These are phyloP conservation scores for Rhizopus microsporus DNA, from an alignment of 371 early-diverging fungal species.

Conservation along the genomic window DNA sequence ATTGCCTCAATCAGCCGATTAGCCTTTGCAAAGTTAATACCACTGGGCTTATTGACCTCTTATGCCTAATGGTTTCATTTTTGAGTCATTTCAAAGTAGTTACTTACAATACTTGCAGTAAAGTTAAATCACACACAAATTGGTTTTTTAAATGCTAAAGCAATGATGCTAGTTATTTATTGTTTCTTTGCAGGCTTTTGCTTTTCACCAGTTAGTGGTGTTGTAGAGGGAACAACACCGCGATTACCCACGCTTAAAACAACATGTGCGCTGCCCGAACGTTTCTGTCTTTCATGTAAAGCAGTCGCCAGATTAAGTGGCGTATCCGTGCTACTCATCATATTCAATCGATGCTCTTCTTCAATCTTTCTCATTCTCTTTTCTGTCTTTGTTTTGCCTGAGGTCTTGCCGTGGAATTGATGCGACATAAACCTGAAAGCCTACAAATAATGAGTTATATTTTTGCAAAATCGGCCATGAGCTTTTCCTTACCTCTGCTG, in stretches of 20 bases:
- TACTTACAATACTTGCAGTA: no score
- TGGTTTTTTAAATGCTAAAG: no score
- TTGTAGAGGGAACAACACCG: slow-evolving; percentile 44
- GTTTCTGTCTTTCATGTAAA: slow-evolving; percentile 73
- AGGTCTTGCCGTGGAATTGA: slow-evolving; percentile 92
- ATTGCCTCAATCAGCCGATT: no score
- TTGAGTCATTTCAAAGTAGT: no score
- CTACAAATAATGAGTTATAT: slow-evolving; percentile 24
- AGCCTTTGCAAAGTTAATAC: no score
- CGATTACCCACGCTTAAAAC: slow-evolving; percentile 83
- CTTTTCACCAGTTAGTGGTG: slow-evolving; percentile 4
- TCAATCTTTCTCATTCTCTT: slow-evolving; percentile 81
- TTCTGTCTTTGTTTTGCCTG: slow-evolving; percentile 95
- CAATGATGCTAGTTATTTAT: background rate
- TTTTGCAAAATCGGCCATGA: background rate
- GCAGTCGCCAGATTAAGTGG: slow-evolving; percentile 79
- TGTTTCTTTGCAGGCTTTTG: slow-evolving; percentile 1
- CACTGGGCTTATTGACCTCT: no score
- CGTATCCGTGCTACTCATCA: slow-evolving; percentile 78
- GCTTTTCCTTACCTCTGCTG: slow-evolving; percentile 69
- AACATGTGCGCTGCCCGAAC: slow-evolving; percentile 77
- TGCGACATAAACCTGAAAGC: slow-evolving; percentile 92
- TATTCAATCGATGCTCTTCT: slow-evolving; percentile 75
- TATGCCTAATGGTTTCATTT: no score
- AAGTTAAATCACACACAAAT: no score